Percentiles rank a stretch among this genome's conserved stretches.
These are phyloP conservation scores for Starmerella vaccinii DNA, from an alignment of 805 yeast genomes.

Conservation along the genomic window DNA sequence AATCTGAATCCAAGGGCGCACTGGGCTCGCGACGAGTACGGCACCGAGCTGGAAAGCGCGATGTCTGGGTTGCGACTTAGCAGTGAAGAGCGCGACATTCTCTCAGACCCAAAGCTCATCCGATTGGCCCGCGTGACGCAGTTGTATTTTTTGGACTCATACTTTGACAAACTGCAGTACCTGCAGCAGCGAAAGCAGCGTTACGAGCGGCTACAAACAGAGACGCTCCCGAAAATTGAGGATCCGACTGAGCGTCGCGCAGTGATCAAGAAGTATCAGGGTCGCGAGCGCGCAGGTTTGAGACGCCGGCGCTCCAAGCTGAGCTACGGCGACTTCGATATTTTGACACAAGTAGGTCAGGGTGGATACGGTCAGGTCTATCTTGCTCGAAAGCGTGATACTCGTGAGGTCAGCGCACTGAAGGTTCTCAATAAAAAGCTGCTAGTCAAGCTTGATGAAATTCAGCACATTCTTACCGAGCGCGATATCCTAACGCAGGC, in stretches of 20 bases:
- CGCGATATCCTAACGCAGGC: constrained; percentile 88
- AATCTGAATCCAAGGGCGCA: constrained; percentile 11
- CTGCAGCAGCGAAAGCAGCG: constrained; percentile 79
- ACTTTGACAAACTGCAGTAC: constrained; percentile 91
- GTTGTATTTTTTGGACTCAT: constrained; percentile 86
- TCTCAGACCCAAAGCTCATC: constrained; percentile 65
- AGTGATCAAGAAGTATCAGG: constrained; percentile 69
- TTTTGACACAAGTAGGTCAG: constrained; percentile 97
- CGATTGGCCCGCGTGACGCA: constrained; percentile 86
- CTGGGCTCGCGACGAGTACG: constrained; percentile 9
- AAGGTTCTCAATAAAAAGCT: constrained; percentile 82
- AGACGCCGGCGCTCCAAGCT: constrained; percentile 87
- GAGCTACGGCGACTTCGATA: constrained; percentile 87
- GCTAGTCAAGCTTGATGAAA: constrained; percentile 81
- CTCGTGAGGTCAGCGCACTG: constrained; percentile 89
- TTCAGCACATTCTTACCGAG: constrained; percentile 90
- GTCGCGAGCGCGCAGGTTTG: constrained; percentile 72
- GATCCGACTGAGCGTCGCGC: constrained; percentile 37
- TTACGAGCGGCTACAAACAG: constrained; percentile 54
- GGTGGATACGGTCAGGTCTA: constrained; percentile 99
- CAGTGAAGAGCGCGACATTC: constrained; percentile 34
- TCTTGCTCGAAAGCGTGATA: constrained; percentile 84
- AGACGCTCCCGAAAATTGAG: constrained; percentile 31
- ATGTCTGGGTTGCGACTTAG: constrained; percentile 14
- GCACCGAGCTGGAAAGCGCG: constrained; percentile 9